Percentiles rank a stretch among this genome's conserved stretches.
These are phyloP conservation scores for Aquilaria agallochum DNA, from an alignment of 441 rosid species.

Conservation along the genomic window DNA sequence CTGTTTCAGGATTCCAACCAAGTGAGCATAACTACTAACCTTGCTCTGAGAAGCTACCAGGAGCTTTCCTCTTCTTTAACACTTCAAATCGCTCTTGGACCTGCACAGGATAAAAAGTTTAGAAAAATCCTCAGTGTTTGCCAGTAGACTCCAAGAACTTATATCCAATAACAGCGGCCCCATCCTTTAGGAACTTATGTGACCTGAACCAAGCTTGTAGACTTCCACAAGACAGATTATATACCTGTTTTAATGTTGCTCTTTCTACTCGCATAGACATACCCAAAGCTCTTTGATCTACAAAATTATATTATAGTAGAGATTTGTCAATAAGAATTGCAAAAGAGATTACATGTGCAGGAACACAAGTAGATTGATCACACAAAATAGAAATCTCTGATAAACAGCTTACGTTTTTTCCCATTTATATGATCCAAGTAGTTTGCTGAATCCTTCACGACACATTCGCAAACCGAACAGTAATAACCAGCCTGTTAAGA, in stretches of 20 bases:
- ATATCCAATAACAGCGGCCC: too few species aligned
- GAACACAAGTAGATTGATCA: not conserved
- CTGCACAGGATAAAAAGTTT: slow-evolving; percentile 27
- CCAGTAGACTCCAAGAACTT: too few species aligned
- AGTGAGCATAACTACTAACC: slow-evolving; percentile 38
- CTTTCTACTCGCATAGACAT: slow-evolving; percentile 99
- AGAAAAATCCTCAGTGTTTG: too few species aligned
- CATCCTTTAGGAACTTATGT: too few species aligned
- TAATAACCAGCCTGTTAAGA: slow-evolving; percentile 86
- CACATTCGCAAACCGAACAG: slow-evolving; percentile 95
- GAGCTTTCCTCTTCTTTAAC: slow-evolving; percentile 80
- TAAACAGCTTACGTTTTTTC: slow-evolving; percentile 72
- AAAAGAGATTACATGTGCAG: not conserved
- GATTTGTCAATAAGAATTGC: slow-evolving; percentile 7
- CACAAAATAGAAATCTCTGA: not conserved
- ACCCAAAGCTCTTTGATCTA: slow-evolving; percentile 98
- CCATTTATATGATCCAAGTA: slow-evolving; percentile 99
- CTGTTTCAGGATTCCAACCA: slow-evolving; percentile 1
- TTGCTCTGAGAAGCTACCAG: slow-evolving; percentile 92
- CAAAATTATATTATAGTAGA: slow-evolving; percentile 16
- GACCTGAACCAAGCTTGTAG: too few species aligned
- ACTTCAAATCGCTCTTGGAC: slow-evolving; percentile 87
- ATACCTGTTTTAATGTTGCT: slow-evolving; percentile 85
- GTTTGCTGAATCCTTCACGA: slow-evolving; percentile 98
- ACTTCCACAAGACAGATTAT: not conserved